Evolutionary conservation across 1,139 yeast genomes (phyloP).

Genomic region (Blastobotrys raffinosifermentans): DNA sequence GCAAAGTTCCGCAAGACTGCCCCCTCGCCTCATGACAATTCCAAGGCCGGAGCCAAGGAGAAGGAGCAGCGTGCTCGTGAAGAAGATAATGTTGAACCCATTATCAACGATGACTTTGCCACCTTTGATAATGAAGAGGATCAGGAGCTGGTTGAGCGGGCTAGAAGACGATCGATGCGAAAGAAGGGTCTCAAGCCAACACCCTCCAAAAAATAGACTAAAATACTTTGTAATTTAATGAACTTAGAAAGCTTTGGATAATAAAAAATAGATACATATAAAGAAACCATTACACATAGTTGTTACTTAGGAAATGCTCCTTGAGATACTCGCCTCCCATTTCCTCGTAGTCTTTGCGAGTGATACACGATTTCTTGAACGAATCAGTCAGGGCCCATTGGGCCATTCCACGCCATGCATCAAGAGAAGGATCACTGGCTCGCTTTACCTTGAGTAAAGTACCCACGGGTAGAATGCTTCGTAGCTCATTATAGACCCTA

Average conservation of each 20-base stretch:
- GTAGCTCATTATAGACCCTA: conserved; percentile 62
- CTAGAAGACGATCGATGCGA: conserved; percentile 66
- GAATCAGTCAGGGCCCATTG: conserved; percentile 56
- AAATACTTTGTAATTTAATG: conserved; percentile 6
- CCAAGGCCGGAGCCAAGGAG: conserved; percentile 86
- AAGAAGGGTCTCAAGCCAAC: conserved; percentile 77
- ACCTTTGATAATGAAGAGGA: conserved; percentile 74
- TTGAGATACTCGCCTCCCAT: conserved; percentile 85
- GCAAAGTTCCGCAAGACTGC: conserved; percentile 94
- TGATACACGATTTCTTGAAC: conserved; percentile 47
- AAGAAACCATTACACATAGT: background rate
- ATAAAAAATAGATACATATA: conserved; percentile 1
- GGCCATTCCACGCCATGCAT: conserved; percentile 95
- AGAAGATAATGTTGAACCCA: conserved; percentile 62
- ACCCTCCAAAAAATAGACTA: conserved; percentile 35
- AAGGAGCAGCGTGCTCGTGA: conserved; percentile 71
- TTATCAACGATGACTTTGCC: conserved; percentile 82
- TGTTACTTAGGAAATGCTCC: conserved; percentile 77
- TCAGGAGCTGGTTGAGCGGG: conserved; percentile 62
- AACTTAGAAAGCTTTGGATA: background rate
- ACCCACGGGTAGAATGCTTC: conserved; percentile 63
- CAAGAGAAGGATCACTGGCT: conserved; percentile 65
- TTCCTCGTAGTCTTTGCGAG: conserved; percentile 74
- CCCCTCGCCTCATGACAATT: conserved; percentile 56
- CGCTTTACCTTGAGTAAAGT: conserved; percentile 54